Percentiles rank a stretch among this genome's conserved stretches.
Evolutionary conservation across 2,329 filamentous ascomycete genomes (phyloP).

Genomic region (Fusarium falciforme): DNA sequence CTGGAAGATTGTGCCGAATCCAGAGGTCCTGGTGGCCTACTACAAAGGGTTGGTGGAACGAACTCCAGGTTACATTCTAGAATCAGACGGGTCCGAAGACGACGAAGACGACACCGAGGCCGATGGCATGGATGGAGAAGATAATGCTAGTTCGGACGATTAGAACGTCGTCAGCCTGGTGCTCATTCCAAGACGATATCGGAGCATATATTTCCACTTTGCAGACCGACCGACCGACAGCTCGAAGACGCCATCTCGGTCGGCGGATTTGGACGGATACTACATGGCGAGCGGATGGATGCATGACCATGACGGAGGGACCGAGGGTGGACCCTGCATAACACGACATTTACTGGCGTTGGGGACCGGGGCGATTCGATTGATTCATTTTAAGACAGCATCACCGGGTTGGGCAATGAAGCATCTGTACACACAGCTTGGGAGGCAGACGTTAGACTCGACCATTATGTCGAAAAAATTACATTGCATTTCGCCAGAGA

Average conservation of each 20-base stretch:
- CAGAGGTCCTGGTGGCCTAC: constrained; percentile 92
- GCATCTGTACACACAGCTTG: constrained; percentile 32
- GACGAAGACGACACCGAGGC: constrained; percentile 44
- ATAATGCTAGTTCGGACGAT: constrained; percentile 14
- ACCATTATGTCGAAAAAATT: constrained; percentile 7
- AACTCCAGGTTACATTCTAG: constrained; percentile 66
- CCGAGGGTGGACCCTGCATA: constrained; percentile 29
- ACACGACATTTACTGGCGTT: constrained; percentile 42
- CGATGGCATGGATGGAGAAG: constrained; percentile 35
- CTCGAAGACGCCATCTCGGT: background rate
- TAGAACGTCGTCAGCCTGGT: constrained; percentile 17
- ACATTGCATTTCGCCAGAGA: background rate
- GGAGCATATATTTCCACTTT: background rate
- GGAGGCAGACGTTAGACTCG: constrained; percentile 24
- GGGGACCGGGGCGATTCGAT: constrained; percentile 20
- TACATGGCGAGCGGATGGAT: constrained; percentile 16
- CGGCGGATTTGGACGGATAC: constrained; percentile 1
- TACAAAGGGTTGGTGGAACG: constrained; percentile 86
- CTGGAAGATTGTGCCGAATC: constrained; percentile 97
- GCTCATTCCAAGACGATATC: background rate
- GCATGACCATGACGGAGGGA: constrained; percentile 17
- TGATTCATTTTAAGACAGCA: constrained; percentile 30
- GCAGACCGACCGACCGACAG: background rate
- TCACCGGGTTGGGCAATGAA: constrained; percentile 31
- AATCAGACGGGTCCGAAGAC: constrained; percentile 52